Percentiles rank a stretch among this genome's conserved stretches.
Conservation (phyloP, 768 basidiomycete genomes). For the Lentinula aciculospora region DNA sequence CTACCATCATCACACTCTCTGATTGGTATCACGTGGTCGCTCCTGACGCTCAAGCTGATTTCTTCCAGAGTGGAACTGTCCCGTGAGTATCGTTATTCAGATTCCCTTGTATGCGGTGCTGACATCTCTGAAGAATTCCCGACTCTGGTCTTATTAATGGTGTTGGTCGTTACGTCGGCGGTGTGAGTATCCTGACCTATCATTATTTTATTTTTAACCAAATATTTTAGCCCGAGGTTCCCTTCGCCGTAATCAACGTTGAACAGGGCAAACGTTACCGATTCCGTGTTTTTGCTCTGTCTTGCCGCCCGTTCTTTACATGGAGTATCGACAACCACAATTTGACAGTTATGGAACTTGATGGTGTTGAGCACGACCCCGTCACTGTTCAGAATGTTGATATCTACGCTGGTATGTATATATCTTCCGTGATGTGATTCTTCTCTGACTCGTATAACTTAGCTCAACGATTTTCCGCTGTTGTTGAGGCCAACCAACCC, state of each 20-base stretch:
- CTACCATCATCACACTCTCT: constrained; percentile 27
- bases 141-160: constrained; percentile 26
- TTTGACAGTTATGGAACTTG: constrained; percentile 17
- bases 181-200: not conserved
- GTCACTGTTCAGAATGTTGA: constrained; percentile 14
- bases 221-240: constrained; percentile 13
- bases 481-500: constrained; percentile 18
- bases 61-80: not conserved
- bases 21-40: constrained; percentile 27
- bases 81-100: constrained; percentile 8
- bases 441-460: not conserved
- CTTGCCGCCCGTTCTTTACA: constrained; percentile 20
- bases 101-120: not conserved
- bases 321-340: constrained; percentile 26
- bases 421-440: not conserved
- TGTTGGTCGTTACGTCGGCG: constrained; percentile 13
- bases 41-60: not conserved
- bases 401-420: constrained; percentile 11
- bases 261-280: constrained; percentile 18
- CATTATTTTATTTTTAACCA: not conserved
- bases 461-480: constrained; percentile 5
- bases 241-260: constrained; percentile 19
- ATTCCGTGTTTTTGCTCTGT: constrained; percentile 22
- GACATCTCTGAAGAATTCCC: constrained; percentile 4
- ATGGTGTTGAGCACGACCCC: constrained; percentile 24